A percentile compares a stretch with the other conserved stretches of the same genome.
phyloP scores from a whole-genome alignment of 2,329 filamentous ascomycete species.

The Curvularia eragrostidis region DNA sequence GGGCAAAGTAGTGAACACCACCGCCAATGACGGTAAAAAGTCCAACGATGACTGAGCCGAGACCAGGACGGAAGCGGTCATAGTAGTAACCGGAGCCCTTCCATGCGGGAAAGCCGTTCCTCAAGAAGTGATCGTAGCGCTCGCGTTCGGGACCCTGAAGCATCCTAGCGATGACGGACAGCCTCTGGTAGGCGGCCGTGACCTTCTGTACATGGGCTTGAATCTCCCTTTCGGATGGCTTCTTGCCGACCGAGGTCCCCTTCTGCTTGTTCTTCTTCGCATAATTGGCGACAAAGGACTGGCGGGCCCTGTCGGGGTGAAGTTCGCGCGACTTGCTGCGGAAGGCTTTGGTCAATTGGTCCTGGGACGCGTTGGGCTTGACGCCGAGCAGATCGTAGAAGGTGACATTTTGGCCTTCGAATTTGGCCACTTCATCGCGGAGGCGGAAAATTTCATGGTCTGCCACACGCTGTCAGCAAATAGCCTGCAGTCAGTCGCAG shows the following conservation, averaged over 20 bases:
- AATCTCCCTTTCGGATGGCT: conserved; percentile 76
- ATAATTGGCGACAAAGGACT: conserved; percentile 76
- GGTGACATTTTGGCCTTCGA: conserved; percentile 78
- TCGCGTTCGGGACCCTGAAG: conserved; percentile 80
- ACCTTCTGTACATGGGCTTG: conserved; percentile 80
- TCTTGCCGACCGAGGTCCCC: conserved; percentile 67
- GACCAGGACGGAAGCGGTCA: conserved; percentile 85
- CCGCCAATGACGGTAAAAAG: conserved; percentile 85
- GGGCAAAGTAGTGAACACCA: conserved; percentile 81
- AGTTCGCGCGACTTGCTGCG: conserved; percentile 82
- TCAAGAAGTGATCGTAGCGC: conserved; percentile 92
- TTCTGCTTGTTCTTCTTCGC: conserved; percentile 59
- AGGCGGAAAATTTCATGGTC: conserved; percentile 98
- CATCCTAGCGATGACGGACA: conserved; percentile 85
- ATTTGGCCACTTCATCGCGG: conserved; percentile 79
- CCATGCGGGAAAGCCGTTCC: conserved; percentile 94
- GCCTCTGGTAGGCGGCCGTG: conserved; percentile 79
- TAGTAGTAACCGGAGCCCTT: conserved; percentile 99
- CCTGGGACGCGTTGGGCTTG: conserved; percentile 72
- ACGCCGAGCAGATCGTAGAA: conserved; percentile 95
- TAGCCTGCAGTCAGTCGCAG: conserved; percentile 11
- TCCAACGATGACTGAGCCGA: conserved; percentile 82
- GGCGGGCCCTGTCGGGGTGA: conserved; percentile 95
- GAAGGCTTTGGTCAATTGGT: conserved; percentile 93
- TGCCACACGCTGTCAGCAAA: conserved; percentile 50